These are phyloP conservation scores for Lepraria neglecta DNA, from an alignment of 495 filamentous ascomycete species.

Conservation along the genomic window DNA sequence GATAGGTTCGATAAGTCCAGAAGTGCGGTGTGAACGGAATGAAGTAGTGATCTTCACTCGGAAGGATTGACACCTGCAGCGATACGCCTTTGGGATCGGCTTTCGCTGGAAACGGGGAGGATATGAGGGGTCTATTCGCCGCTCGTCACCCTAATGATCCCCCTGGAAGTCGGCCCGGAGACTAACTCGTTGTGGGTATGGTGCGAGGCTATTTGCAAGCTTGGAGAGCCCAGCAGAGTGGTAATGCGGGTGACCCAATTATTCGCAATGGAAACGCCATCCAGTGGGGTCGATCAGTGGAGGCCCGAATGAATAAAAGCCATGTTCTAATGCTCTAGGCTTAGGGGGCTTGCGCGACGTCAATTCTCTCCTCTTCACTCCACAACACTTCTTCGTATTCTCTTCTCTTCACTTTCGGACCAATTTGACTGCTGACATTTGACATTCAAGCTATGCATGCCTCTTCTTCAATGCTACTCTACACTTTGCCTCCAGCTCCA, in stretches of 20 bases:
- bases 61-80: constrained; percentile 5
- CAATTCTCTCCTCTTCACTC: neutral
- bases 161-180: neutral
- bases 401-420: neutral
- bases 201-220: constrained; percentile 4
- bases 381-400: neutral
- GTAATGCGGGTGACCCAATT: neutral
- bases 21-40: neutral
- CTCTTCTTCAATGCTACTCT: neutral
- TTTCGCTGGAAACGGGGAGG: neutral
- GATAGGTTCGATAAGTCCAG: neutral
- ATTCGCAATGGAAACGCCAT: no score
- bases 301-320: neutral
- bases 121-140: neutral
- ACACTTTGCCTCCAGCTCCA: neutral
- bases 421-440: neutral
- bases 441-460: neutral
- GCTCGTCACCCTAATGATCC: neutral
- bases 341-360: neutral
- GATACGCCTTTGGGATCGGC: neutral
- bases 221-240: constrained; percentile 4
- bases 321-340: neutral
- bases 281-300: neutral
- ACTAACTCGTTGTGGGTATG: neutral
- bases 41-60: neutral